Conservation (phyloP, 2,329 filamentous ascomycete genomes). For the Aspergillus ibericus region DNA sequence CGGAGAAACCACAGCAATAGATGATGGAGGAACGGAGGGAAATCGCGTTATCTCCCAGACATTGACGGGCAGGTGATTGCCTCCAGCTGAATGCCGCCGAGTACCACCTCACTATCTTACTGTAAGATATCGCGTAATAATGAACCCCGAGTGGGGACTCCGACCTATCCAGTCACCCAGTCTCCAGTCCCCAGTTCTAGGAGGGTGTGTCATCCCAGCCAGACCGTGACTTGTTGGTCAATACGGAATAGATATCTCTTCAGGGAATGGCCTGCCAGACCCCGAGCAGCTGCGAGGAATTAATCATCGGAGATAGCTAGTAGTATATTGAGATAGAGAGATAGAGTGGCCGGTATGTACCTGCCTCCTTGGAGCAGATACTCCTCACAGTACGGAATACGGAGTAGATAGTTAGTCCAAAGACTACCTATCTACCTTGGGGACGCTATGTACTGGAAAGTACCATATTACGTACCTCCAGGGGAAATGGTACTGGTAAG, state of each 20-base stretch:
- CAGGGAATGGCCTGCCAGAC: too few relatives aligned
- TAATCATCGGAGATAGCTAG: not conserved
- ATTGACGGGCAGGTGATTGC: not conserved
- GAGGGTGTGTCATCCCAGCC: not conserved
- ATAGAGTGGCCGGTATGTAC: not conserved
- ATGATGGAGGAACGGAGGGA: not conserved
- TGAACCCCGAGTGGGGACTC: not conserved
- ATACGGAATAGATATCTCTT: not conserved
- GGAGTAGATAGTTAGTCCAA: too few relatives aligned
- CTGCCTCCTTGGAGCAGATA: not conserved
- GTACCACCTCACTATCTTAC: constrained; percentile 1
- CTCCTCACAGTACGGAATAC: not conserved
- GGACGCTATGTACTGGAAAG: not conserved
- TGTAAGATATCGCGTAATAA: constrained; percentile 2
- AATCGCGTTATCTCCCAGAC: not conserved
- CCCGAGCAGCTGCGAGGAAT: not conserved
- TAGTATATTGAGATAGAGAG: not conserved
- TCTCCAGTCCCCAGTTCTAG: not conserved
- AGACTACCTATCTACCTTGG: not conserved
- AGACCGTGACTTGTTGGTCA: not conserved
- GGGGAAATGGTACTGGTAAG: not conserved
- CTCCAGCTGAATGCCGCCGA: not conserved
- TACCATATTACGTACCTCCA: not conserved
- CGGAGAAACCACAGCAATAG: not conserved
- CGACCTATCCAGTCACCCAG: not conserved